These are phyloP conservation scores for Macrophomina pseudophaseolina DNA, from an alignment of 2,329 filamentous ascomycete genomes.

Conservation along the genomic window DNA sequence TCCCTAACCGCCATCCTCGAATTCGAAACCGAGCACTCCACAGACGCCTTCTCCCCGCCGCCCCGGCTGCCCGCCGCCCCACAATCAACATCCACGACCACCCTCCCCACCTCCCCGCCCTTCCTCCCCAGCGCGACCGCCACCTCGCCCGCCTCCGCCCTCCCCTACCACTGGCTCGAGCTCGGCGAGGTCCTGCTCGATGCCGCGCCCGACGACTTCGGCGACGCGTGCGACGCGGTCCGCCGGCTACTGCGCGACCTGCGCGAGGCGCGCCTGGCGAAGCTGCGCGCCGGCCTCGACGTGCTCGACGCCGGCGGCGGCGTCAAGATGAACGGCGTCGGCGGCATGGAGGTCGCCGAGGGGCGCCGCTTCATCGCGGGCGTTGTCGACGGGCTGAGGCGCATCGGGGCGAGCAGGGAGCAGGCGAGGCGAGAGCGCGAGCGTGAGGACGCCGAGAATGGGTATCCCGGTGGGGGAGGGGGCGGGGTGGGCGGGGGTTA, in stretches of 20 bases:
- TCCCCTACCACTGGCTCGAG: conserved; percentile 97
- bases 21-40: conserved; percentile 75
- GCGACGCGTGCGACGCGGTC: conserved; percentile 68
- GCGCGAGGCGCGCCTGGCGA: conserved; percentile 85
- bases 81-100: conserved; percentile 45
- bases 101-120: conserved; percentile 60
- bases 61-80: conserved; percentile 64
- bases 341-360: conserved; percentile 91
- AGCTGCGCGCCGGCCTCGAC: conserved; percentile 77
- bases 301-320: conserved; percentile 73
- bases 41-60: conserved; percentile 76
- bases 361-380: conserved; percentile 81
- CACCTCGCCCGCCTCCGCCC: conserved; percentile 67
- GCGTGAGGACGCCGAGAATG: conserved; percentile 66
- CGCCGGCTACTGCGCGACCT: conserved; percentile 78
- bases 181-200: conserved; percentile 85
- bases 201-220: conserved; percentile 82
- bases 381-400: conserved; percentile 83
- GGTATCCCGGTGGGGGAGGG: conserved; percentile 54
- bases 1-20: conserved; percentile 79
- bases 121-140: conserved; percentile 79
- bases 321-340: conserved; percentile 80
- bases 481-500: neutral
- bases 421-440: conserved; percentile 77
- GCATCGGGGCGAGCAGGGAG: conserved; percentile 81